Evolutionary conservation across 495 filamentous ascomycete species (phyloP), one percentile per base, ranked within the genome.

Genomic region (Evernia prunastri): DNA sequence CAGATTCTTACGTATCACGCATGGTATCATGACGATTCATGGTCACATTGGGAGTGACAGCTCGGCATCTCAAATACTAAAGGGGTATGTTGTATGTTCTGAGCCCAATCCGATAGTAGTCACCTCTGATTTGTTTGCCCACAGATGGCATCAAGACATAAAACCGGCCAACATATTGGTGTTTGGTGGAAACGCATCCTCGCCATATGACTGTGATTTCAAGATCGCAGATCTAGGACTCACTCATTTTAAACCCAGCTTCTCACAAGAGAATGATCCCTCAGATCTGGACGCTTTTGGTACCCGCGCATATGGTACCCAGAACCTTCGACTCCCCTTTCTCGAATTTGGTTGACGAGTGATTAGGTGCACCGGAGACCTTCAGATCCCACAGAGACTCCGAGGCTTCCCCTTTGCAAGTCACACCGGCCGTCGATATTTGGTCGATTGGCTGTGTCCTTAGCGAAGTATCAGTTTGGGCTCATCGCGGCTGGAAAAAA

Each of bases 381-480:
- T 70, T 69, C 63, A 54, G 74, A 70, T 31, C 58, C 37, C 68
- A 74, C 47, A 64, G 70, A 31, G 49, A 53, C 60, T 27, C 67
- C 12, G 35, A 66, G 39, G 40, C 49, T 43, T 60, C 33, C 33
- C 58, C 20, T 23, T 45, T 73, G 8, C 23, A 57, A 20, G 67
- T 72, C 8, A 57, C 61, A 42, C 68, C 68, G 35, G 63, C 43
- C 27, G 70, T 75, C 33, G 80, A 81, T 61, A 76, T 81, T 10
- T 82, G 78, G 74, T 77, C 78, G 0, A 67, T 81, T 11, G 80
- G 78, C 10, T 77, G 77, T 63, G 70, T 81, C 18, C 70, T 74
- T 20, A 81, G 79, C 56, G 78, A 80, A 67, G 76, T 69, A 56
- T 70, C 71, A 10, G 71, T 74, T 11, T 82, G 78, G 79, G 67